phyloP scores from a whole-genome alignment of 139 green algal genomes.

The Haematococcus sp. region DNA sequence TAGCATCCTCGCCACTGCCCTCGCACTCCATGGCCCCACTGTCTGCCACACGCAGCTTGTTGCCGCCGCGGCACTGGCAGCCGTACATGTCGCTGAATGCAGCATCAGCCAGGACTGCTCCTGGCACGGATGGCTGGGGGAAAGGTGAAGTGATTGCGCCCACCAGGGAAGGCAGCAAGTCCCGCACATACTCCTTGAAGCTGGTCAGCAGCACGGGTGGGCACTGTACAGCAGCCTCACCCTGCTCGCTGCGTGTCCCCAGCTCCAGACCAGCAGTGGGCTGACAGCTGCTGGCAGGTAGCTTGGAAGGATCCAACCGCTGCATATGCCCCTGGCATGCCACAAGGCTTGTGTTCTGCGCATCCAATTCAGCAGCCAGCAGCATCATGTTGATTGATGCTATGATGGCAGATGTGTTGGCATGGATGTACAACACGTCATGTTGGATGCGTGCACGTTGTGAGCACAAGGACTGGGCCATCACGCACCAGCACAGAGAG shows the following conservation, averaged over 20 bases:
- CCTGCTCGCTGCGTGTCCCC: neutral
- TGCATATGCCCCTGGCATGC: neutral
- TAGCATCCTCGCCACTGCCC: neutral
- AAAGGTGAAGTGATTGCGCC: slow-evolving; percentile 17
- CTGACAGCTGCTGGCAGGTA: neutral
- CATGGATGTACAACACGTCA: too few relatives aligned
- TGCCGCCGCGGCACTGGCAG: slow-evolving; percentile 13
- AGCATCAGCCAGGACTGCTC: slow-evolving; percentile 3
- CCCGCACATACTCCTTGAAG: slow-evolving; percentile 20
- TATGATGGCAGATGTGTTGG: too few relatives aligned
- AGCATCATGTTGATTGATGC: too few relatives aligned
- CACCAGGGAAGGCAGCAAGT: neutral
- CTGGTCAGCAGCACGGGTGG: slow-evolving; percentile 4
- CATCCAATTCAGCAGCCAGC: neutral
- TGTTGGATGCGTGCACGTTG: too few relatives aligned
- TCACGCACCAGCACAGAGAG: slow-evolving; percentile 31
- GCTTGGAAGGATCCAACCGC: neutral
- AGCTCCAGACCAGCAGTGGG: neutral
- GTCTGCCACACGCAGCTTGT: neutral
- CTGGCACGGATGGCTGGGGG: slow-evolving; percentile 11
- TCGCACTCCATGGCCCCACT: neutral
- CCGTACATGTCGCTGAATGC: slow-evolving; percentile 20
- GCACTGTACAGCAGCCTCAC: neutral
- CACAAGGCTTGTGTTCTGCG: neutral
- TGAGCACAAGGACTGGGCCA: too few relatives aligned